Percentiles rank a stretch among this genome's conserved stretches.
These are phyloP conservation scores for Trypanosoma platydactyli DNA, from an alignment of 208 protist genomes.

Conservation along the genomic window DNA sequence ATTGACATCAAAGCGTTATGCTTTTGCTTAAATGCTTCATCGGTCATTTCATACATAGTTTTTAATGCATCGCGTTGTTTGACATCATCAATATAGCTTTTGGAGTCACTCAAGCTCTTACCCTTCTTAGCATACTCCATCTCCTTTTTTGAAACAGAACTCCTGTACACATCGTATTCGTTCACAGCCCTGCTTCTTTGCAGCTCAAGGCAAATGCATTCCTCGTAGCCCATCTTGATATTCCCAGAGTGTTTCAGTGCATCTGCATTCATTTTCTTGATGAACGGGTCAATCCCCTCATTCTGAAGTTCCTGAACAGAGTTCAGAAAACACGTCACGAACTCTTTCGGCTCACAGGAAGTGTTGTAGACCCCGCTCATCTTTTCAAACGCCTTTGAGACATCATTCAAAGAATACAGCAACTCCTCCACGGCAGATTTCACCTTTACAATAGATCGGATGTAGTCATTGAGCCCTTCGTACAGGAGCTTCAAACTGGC, in stretches of 20 bases:
- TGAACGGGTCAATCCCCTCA: slow-evolving; percentile 29
- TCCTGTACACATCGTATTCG: slow-evolving; percentile 60
- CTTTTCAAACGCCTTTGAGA: slow-evolving; percentile 38
- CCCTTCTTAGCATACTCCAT: slow-evolving; percentile 47
- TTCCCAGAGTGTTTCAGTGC: slow-evolving; percentile 32
- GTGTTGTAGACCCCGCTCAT: slow-evolving; percentile 30
- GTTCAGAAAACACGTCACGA: slow-evolving; percentile 26
- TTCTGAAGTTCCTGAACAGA: slow-evolving; percentile 36
- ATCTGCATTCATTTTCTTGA: slow-evolving; percentile 35
- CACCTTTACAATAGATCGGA: slow-evolving; percentile 41
- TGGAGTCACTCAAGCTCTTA: slow-evolving; percentile 50
- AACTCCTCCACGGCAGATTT: slow-evolving; percentile 35
- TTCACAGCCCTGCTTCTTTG: slow-evolving; percentile 46
- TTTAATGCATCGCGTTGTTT: slow-evolving; percentile 46
- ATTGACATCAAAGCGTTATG: slow-evolving; percentile 37
- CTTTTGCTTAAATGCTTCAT: slow-evolving; percentile 48
- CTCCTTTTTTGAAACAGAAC: slow-evolving; percentile 52
- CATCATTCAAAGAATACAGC: slow-evolving; percentile 33
- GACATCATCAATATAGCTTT: slow-evolving; percentile 42
- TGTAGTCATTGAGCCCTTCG: slow-evolving; percentile 40
- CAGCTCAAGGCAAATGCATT: slow-evolving; percentile 46
- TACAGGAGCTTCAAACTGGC: slow-evolving; percentile 35
- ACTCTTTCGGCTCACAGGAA: slow-evolving; percentile 30
- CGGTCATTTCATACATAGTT: slow-evolving; percentile 34
- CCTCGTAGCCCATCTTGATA: slow-evolving; percentile 41